These are phyloP conservation scores for Trypanosoma melophagium DNA, from an alignment of 208 protist genomes.

Conservation along the genomic window DNA sequence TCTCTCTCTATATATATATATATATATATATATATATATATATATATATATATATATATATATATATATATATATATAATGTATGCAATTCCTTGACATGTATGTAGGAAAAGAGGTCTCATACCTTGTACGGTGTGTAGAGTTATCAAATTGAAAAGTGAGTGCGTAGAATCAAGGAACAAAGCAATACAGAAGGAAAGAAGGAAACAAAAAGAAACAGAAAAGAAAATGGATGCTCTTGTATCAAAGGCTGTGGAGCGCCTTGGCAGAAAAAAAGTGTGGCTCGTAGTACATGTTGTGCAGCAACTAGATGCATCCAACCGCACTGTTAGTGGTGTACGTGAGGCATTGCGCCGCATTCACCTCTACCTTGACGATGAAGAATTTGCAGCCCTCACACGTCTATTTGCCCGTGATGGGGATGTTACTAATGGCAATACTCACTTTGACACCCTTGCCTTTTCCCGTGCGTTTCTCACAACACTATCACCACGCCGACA, in stretches of 20 bases:
- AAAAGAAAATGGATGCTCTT: constrained; percentile 28
- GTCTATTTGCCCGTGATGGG: constrained; percentile 2
- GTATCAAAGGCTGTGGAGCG: constrained; percentile 63
- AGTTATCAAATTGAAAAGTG: too few relatives aligned
- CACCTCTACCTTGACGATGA: constrained; percentile 70
- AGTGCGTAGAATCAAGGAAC: too few relatives aligned
- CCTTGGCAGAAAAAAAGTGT: constrained; percentile 64
- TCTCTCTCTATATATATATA: too few relatives aligned
- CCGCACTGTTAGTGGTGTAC: constrained; percentile 34
- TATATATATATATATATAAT: too few relatives aligned
- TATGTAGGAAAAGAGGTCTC: too few relatives aligned
- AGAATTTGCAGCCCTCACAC: constrained; percentile 40
- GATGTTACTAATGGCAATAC: constrained; percentile 17
- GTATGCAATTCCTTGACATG: too few relatives aligned
- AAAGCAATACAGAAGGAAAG: neutral
- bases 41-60: too few relatives aligned
- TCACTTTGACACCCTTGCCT: constrained; percentile 26
- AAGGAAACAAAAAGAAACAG: neutral
- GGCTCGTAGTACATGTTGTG: constrained; percentile 51
- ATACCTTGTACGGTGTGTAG: too few relatives aligned
- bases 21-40: too few relatives aligned
- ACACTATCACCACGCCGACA: constrained; percentile 53
- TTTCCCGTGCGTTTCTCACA: constrained; percentile 44
- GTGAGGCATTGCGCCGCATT: constrained; percentile 63
- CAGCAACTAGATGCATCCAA: constrained; percentile 20